Evolutionary conservation across 2,329 filamentous ascomycete genomes (phyloP), one percentile per base, ranked within the genome.

Genomic region (Calonectria multiphialidica): DNA sequence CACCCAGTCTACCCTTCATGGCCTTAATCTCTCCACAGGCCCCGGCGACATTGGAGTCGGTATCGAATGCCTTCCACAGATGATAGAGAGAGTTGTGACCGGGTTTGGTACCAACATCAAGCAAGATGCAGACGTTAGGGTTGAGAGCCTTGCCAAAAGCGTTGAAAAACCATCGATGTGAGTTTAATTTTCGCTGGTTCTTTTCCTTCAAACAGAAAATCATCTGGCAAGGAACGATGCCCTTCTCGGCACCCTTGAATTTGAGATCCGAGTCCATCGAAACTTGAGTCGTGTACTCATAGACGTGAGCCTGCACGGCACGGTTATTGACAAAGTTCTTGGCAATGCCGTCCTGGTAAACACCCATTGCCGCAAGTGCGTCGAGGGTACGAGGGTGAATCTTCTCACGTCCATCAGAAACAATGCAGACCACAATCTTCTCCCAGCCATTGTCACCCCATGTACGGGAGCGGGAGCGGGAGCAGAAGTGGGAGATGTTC

Each of bases 151-250:
- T 92, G 35, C 97, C 97, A 81, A 99, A 98, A 0, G 97, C 97
- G 81, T 99, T 99, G 88, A 99, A 99, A 86, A 98, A 98, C 97
- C 97, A 99, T 70, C 97, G 92, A 84, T 99, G 97, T 1, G 96
- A 98, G 87, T 99, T 99, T 78, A 99, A 90, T 87, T 99, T 99
- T 86, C 98, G 97, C 81, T 94, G 91, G 83, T 99, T 99, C 87
- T 97, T 96, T 83, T 99, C 97, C 86, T 99, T 99, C 74, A 99
- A 87, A 81, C 97, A 99, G 84, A 99, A 99, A 79, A 99, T 96
- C 88, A 99, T 95, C 86, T 99, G 97, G 81, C 95, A 98, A 1
- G 97, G 97, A 15, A 98, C 95, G 76, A 99, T 99, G 37, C 97
- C 97, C 87, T 99, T 99, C 85, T 99, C 97, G 1, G 97, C 97